Percentiles rank a stretch among this genome's conserved stretches.
phyloP scores from a whole-genome alignment of 768 basidiomycete species.

The Russula lepida region DNA sequence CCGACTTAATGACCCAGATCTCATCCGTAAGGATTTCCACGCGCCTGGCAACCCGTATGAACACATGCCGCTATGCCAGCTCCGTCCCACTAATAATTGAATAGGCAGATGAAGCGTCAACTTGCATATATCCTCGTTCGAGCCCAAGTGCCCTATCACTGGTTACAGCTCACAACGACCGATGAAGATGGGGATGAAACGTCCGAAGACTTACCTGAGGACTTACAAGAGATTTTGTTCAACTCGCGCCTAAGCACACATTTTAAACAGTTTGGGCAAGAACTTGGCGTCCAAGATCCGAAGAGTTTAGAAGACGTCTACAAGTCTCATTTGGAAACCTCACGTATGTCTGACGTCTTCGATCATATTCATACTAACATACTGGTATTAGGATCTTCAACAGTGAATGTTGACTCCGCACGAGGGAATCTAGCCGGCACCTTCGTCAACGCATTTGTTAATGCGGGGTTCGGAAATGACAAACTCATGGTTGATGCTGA shows the following conservation, averaged over 20 bases:
- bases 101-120: slow-evolving; percentile 85
- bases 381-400: slow-evolving; percentile 44
- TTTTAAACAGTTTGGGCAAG: slow-evolving; percentile 90
- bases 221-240: slow-evolving; percentile 77
- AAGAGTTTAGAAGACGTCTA: slow-evolving; percentile 96
- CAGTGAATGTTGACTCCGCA: slow-evolving; percentile 84
- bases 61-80: neutral
- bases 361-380: neutral
- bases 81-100: neutral
- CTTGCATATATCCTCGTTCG: slow-evolving; percentile 91
- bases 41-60: slow-evolving; percentile 82
- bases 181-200: slow-evolving; percentile 46
- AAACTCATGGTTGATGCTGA: slow-evolving; percentile 96
- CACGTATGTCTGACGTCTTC: slow-evolving; percentile 41
- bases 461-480: slow-evolving; percentile 97
- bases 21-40: slow-evolving; percentile 83
- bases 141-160: slow-evolving; percentile 82
- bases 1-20: slow-evolving; percentile 67
- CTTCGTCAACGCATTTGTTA: slow-evolving; percentile 98
- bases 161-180: slow-evolving; percentile 57
- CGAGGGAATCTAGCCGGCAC: slow-evolving; percentile 91
- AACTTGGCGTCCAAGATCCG: slow-evolving; percentile 81
- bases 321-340: slow-evolving; percentile 90
- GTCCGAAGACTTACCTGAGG: slow-evolving; percentile 62
- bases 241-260: slow-evolving; percentile 76